Base-by-base conservation (phyloP, 192 early-diverging fungal genomes). In the Entomortierella chlamydospora region DNA sequence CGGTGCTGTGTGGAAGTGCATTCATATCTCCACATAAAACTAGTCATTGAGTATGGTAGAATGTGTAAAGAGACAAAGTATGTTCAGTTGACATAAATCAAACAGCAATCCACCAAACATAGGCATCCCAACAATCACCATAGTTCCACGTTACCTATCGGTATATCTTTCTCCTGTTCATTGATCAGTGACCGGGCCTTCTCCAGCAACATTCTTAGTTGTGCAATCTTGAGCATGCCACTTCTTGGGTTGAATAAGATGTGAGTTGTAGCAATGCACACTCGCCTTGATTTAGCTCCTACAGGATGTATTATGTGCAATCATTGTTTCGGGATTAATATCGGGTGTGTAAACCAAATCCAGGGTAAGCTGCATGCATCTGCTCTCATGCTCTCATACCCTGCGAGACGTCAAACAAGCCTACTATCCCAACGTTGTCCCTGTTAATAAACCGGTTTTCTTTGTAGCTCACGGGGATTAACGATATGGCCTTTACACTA, bases 351-450 rank as follows among this genome's bases (percentile, higher is more conserved):
- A 55, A 17, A 15, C 34, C 7, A 23, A 22, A 47, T 8, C 34
- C 0, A 58, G 57, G n/a, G n/a, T n/a, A n/a, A n/a, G n/a, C n/a
- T n/a, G n/a, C n/a, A n/a, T n/a, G n/a, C n/a, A 58, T 23, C 54
- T 5, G 4, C 29, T 28, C 22, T 53, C 28, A 25, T 23, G 13
- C n/a, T 43, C 2, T 26, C 72, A 25, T 60, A 65, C 74, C 67
- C 59, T 70, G 61, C 5, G n/a, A 52, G 41, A 79, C 30, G 0
- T 79, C 76, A 28, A 79, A 65, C 11, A 79, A 50, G 6, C 53
- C 76, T 11, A 79, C 76, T 26, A 79, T 79, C 8, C 76, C 76
- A 22, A 79, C 64, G 23, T 79, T 79, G 8, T 79, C 76, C 11
- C 54, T 51, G 15, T 28, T 49, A 3, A 61, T 55, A 11, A 61